Percentiles rank a stretch among this genome's conserved stretches.
phyloP scores from a whole-genome alignment of 257 asterid species.

The Capsicum rhomboideum region DNA sequence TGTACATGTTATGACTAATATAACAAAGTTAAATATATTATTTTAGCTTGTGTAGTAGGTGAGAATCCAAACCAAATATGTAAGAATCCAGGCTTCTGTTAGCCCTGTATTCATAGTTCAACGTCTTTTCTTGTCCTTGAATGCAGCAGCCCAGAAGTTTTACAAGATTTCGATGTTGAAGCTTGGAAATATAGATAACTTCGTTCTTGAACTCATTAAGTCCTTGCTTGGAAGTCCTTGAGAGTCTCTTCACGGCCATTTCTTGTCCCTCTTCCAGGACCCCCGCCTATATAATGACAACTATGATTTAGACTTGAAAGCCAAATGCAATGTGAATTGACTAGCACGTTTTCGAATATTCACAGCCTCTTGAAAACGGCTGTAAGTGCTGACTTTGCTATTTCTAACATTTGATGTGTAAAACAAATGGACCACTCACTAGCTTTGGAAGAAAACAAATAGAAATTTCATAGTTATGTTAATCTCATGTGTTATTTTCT shows the following conservation, averaged over 20 bases:
- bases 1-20: slow-evolving; percentile 2
- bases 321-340: too few species aligned
- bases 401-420: too few species aligned
- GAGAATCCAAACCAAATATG: slow-evolving; percentile 1
- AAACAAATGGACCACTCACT: too few species aligned
- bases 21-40: neutral
- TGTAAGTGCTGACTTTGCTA: too few species aligned
- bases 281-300: neutral
- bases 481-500: too few species aligned
- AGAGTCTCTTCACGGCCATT: slow-evolving; percentile 32
- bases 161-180: slow-evolving; percentile 18
- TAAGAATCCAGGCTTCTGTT: neutral
- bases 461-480: too few species aligned
- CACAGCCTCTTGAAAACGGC: too few species aligned
- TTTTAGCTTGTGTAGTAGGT: neutral
- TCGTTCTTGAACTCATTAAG: slow-evolving; percentile 25
- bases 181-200: slow-evolving; percentile 21
- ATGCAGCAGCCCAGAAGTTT: slow-evolving; percentile 5
- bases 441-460: too few species aligned
- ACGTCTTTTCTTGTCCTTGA: slow-evolving; percentile 3
- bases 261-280: slow-evolving; percentile 12
- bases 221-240: slow-evolving; percentile 27
- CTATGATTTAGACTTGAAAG: too few species aligned
- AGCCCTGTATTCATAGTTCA: slow-evolving; percentile 4
- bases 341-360: too few species aligned